Conservation (phyloP, 805 yeast genomes). For the Ogataea trehalophila region DNA sequence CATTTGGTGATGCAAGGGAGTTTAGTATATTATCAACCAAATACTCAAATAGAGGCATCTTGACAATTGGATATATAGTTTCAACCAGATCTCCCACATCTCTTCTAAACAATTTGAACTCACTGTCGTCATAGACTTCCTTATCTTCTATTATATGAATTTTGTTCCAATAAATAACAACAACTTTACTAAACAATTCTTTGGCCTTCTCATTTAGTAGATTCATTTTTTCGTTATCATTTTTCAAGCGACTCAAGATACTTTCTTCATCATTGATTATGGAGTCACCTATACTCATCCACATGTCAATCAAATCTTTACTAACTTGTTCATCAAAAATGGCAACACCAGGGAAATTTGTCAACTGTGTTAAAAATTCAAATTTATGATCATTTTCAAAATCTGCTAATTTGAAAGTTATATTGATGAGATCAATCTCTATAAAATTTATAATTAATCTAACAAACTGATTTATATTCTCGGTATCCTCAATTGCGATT, state of each 20-base stretch:
- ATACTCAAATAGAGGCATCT: constrained; percentile 42
- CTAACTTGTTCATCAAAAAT: constrained; percentile 56
- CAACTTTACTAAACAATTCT: constrained; percentile 44
- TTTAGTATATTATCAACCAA: constrained; percentile 34
- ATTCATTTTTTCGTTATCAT: constrained; percentile 27
- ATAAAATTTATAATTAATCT: constrained; percentile 42
- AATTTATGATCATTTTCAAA: constrained; percentile 37
- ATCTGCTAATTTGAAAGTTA: constrained; percentile 37
- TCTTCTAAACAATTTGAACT: constrained; percentile 62
- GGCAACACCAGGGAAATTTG: constrained; percentile 54
- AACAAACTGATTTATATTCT: constrained; percentile 38
- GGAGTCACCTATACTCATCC: constrained; percentile 62
- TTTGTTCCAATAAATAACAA: constrained; percentile 66
- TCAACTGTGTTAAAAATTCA: constrained; percentile 45
- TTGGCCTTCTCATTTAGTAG: constrained; percentile 30
- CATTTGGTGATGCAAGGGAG: constrained; percentile 16
- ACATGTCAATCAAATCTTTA: constrained; percentile 53
- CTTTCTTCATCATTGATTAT: constrained; percentile 46
- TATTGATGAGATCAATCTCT: constrained; percentile 40
- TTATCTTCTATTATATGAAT: constrained; percentile 42
- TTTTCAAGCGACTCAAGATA: constrained; percentile 28
- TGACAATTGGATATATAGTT: constrained; percentile 60
- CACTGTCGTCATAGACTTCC: constrained; percentile 35
- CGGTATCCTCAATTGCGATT: constrained; percentile 31
- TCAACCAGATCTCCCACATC: constrained; percentile 79